These are phyloP conservation scores for Globisporangium abappressorium DNA, from an alignment of 352 stramenopile genomes.

Conservation along the genomic window DNA sequence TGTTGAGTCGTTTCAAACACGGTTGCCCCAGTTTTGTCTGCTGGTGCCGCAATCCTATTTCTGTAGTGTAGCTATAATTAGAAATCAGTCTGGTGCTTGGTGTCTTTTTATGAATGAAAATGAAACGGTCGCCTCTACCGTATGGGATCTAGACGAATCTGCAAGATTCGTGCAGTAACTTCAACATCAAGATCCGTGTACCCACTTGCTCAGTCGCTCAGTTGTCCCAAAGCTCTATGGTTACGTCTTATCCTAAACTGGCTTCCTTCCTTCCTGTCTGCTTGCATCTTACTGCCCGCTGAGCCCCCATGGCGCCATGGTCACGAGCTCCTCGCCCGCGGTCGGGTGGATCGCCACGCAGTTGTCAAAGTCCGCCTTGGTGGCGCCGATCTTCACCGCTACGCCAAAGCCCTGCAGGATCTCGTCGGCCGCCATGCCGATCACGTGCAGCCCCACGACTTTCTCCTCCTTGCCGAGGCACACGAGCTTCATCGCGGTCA, in stretches of 20 bases:
- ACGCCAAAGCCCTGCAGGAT: constrained; percentile 99
- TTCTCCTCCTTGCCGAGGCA: constrained; percentile 84
- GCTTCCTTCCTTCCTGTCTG: not conserved
- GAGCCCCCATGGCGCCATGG: constrained; percentile 83
- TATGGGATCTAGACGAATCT: not conserved
- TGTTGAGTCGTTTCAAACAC: not conserved
- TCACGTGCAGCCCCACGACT: constrained; percentile 97
- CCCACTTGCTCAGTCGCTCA: not conserved
- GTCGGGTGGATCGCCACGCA: constrained; percentile 97
- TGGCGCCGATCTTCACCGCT: constrained; percentile 98
- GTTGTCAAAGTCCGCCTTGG: constrained; percentile 96
- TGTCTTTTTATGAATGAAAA: not conserved
- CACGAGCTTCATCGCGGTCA: constrained; percentile 95
- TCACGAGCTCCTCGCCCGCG: constrained; percentile 97
- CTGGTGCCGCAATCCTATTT: not conserved
- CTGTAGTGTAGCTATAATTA: not conserved
- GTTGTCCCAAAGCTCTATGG: not conserved
- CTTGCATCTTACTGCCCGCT: constrained; percentile 20
- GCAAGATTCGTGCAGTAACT: not conserved
- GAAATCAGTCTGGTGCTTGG: not conserved
- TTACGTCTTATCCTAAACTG: not conserved
- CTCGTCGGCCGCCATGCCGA: constrained; percentile 95
- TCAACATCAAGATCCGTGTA: not conserved
- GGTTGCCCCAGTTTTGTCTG: not conserved
- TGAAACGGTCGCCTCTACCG: not conserved